Percentiles rank a stretch among this genome's conserved stretches.
Evolutionary conservation across 768 basidiomycete genomes (phyloP).

Genomic region (Lepiota venenata): DNA sequence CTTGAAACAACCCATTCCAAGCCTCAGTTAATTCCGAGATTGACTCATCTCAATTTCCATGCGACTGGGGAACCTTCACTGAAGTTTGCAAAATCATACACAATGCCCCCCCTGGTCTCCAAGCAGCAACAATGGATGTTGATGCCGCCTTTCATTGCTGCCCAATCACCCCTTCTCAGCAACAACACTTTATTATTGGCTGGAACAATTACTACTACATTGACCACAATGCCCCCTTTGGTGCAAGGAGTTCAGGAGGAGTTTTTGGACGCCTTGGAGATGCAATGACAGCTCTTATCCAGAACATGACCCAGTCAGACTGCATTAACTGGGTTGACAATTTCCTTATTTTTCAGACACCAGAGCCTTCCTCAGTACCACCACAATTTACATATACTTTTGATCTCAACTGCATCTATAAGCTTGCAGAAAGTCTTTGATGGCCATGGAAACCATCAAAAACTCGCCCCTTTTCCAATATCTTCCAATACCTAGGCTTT

Average conservation of each 20-base stretch:
- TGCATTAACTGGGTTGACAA: constrained; percentile 38
- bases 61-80: constrained; percentile 35
- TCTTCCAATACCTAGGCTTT: constrained; percentile 35
- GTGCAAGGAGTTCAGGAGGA: constrained; percentile 28
- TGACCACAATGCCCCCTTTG: constrained; percentile 29
- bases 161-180: constrained; percentile 31
- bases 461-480: constrained; percentile 19
- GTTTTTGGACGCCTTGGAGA: constrained; percentile 33
- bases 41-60: constrained; percentile 15
- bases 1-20: constrained; percentile 17
- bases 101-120: constrained; percentile 26
- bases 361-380: too few species aligned
- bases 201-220: constrained; percentile 32
- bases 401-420: too few species aligned
- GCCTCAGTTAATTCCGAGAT: constrained; percentile 22
- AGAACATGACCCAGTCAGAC: constrained; percentile 15
- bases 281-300: constrained; percentile 27
- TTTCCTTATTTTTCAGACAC: constrained; percentile 28
- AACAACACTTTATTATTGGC: constrained; percentile 23
- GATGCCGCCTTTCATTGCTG: constrained; percentile 32
- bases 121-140: constrained; percentile 37
- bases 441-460: constrained; percentile 34
- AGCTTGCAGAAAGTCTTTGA: too few species aligned
- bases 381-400: too few species aligned
- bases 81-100: constrained; percentile 21